phyloP scores from a whole-genome alignment of 257 asterid species.

The Cruciata laevipes region DNA sequence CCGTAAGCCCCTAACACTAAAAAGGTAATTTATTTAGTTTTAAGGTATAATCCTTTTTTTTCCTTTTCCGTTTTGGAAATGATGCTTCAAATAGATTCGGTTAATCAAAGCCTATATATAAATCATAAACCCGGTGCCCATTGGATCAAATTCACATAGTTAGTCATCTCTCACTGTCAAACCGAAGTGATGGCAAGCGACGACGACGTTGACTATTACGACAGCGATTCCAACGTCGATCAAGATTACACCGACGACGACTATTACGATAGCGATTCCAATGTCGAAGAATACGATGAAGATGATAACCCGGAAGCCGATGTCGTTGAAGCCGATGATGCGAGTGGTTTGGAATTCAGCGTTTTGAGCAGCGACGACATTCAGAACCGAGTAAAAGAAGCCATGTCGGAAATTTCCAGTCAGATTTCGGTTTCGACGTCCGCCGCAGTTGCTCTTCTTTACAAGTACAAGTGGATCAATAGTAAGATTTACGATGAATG shows the following conservation, averaged over 20 bases:
- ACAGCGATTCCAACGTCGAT: not conserved
- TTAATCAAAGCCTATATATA: too few relatives aligned
- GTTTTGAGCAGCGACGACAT: constrained; percentile 15
- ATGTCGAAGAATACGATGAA: too few relatives aligned
- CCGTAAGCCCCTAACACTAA: too few relatives aligned
- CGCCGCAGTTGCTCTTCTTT: constrained; percentile 15
- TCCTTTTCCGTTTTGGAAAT: too few relatives aligned
- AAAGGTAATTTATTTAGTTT: too few relatives aligned
- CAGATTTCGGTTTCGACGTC: constrained; percentile 17
- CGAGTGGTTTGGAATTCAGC: not conserved
- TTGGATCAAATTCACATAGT: too few relatives aligned
- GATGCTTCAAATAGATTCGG: too few relatives aligned
- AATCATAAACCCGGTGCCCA: too few relatives aligned
- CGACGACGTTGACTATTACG: not conserved
- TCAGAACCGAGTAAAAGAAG: constrained; percentile 7
- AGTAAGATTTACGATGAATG: constrained; percentile 32
- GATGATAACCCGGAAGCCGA: too few relatives aligned
- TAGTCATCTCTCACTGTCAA: too few relatives aligned
- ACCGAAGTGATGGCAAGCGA: not conserved
- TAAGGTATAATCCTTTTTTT: too few relatives aligned
- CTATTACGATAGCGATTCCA: not conserved
- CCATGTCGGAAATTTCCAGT: constrained; percentile 10
- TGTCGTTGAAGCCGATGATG: not conserved
- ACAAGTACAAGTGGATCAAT: constrained; percentile 28
- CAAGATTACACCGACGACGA: too few relatives aligned